phyloP scores from a whole-genome alignment of 108 stramenopile species.

The Parietichytrium sp. region DNA sequence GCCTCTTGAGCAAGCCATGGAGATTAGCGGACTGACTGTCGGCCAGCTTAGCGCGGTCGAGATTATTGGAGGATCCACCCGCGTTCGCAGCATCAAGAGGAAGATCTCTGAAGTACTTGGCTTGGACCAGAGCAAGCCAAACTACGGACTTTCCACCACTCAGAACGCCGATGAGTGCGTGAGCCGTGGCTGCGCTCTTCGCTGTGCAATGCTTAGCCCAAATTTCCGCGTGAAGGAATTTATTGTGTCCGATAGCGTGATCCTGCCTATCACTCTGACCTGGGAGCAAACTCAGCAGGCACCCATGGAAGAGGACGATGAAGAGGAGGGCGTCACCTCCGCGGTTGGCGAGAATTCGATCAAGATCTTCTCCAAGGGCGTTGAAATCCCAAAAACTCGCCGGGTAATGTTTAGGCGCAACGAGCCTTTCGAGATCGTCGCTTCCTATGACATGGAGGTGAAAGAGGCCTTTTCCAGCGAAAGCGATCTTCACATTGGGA shows the following conservation, averaged over 20 bases:
- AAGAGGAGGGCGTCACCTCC: slow-evolving; percentile 32
- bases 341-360: slow-evolving; percentile 63
- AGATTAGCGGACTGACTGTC: slow-evolving; percentile 70
- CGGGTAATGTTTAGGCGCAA: slow-evolving; percentile 81
- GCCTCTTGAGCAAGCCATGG: slow-evolving; percentile 75
- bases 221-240: slow-evolving; percentile 96
- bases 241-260: slow-evolving; percentile 72
- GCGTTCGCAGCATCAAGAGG: slow-evolving; percentile 83
- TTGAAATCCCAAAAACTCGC: slow-evolving; percentile 84
- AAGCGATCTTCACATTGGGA: slow-evolving; percentile 39
- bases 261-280: slow-evolving; percentile 76
- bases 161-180: slow-evolving; percentile 98
- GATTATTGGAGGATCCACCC: slow-evolving; percentile 91
- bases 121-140: slow-evolving; percentile 63
- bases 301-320: slow-evolving; percentile 58
- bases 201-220: slow-evolving; percentile 91
- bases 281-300: slow-evolving; percentile 77
- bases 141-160: slow-evolving; percentile 85
- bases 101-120: slow-evolving; percentile 70
- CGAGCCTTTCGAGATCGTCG: slow-evolving; percentile 55
- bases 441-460: slow-evolving; percentile 46
- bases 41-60: slow-evolving; percentile 69
- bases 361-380: slow-evolving; percentile 82
- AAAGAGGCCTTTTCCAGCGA: neutral
- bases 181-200: slow-evolving; percentile 88